Base-by-base conservation (phyloP, 139 green algal genomes). In the Chlamydomonas asymmetrica region DNA sequence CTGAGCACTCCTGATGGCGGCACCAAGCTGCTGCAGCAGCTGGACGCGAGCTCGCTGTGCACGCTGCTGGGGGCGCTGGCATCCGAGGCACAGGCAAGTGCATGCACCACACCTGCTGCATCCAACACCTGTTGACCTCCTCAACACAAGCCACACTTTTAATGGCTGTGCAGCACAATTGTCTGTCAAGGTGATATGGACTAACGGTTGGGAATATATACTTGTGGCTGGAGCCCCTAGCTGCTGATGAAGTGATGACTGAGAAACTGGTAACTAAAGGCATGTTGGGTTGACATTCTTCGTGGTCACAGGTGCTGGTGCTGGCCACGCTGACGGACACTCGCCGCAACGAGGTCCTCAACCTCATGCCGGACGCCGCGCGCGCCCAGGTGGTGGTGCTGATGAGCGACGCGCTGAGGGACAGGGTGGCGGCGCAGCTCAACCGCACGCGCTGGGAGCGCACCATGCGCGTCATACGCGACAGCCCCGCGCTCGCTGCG, bases 401-500 rank as follows among this genome's bases (percentile, higher is more conserved):
- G 38, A 84, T 84, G 73, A 73, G 57, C 29, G 2, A 6, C 0
- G 59, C 56, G 43, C 79, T 79, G 83, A 40, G 71, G 27, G 43
- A 64, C 31, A 41, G 73, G 22, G 61, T 65, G n/a, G 59, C 65
- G 27, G 61, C 29, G 35, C 54, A 57, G 22, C 39, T 88, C 1
- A 71, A 70, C 43, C 32, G 34, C 1, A 35, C 56, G n/a, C 52
- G 71, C 32, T 88, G 83, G 83, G 57, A 72, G 56, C 29, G 45
- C 49, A 85, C 83, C 8, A 81, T 83, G 66, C 50, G 71, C 3
- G 45, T 63, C 2, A 65, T 87, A 13, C 68, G 69, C 40, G 71
- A 77, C n/a, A 50, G 41, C 31, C 60, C 71, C 41, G 41, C 35
- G 59, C 71, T 77, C 59, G 71, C 41, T 5, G 71, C 71, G 5